A percentile compares a stretch with the other conserved stretches of the same genome.
Evolutionary conservation across 1,139 yeast genomes (phyloP).

Genomic region (Diutina siamensis): DNA sequence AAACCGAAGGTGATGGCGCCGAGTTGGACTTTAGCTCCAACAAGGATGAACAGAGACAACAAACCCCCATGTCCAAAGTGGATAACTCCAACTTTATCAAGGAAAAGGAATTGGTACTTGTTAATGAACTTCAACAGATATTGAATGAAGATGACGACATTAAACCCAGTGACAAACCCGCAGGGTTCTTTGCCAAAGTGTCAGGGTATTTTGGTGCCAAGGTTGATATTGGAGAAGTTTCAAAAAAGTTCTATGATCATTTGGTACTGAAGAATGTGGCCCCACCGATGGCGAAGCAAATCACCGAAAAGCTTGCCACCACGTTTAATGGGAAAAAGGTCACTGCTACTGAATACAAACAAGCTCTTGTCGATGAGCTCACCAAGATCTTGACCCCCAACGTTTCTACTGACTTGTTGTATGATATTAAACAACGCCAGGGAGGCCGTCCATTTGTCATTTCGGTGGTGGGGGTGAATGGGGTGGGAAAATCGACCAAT

Average conservation of each 20-base stretch:
- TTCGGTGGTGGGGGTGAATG: conserved; percentile 95
- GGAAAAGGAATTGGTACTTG: conserved; percentile 31
- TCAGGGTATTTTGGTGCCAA: conserved; percentile 29
- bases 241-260: conserved; percentile 33
- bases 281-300: conserved; percentile 27
- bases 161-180: conserved; percentile 7
- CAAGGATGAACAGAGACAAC: conserved; percentile 18
- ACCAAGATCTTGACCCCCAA: conserved; percentile 84
- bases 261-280: conserved; percentile 33
- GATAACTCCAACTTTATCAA: conserved; percentile 25
- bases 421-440: conserved; percentile 52
- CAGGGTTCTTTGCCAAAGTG: conserved; percentile 25
- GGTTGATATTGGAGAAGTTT: conserved; percentile 25
- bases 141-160: conserved; percentile 22
- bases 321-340: conserved; percentile 17
- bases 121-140: conserved; percentile 32
- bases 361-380: conserved; percentile 62
- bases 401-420: conserved; percentile 76
- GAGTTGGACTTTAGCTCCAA: not conserved
- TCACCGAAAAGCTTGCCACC: conserved; percentile 25
- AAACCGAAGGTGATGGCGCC: conserved; percentile 7
- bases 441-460: conserved; percentile 69
- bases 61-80: conserved; percentile 11
- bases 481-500: conserved; percentile 87
- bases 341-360: conserved; percentile 26